Evolutionary conservation across 1,284 basidiomycete species (phyloP).

Genomic region (Kwoniella shivajii): DNA sequence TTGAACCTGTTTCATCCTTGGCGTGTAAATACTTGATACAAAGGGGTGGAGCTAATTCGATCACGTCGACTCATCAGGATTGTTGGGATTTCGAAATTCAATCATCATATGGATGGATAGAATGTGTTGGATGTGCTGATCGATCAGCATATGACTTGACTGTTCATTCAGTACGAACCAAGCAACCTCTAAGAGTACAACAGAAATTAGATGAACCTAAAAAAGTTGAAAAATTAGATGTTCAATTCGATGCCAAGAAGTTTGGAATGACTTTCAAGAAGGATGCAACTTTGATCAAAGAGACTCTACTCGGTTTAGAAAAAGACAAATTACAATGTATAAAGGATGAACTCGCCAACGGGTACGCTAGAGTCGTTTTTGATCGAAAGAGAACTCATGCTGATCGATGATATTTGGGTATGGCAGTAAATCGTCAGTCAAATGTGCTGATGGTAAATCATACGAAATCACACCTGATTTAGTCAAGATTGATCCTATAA

Average conservation of each 20-base stretch:
- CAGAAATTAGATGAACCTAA: conserved; percentile 81
- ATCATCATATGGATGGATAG: conserved; percentile 94
- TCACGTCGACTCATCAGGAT: conserved; percentile 57
- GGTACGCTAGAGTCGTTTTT: conserved; percentile 58
- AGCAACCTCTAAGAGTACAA: conserved; percentile 75
- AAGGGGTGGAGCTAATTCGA: not conserved
- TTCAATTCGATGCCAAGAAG: conserved; percentile 82
- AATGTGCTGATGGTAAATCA: conserved; percentile 65
- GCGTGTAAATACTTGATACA: no score
- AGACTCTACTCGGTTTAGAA: conserved; percentile 67
- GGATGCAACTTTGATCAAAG: conserved; percentile 74
- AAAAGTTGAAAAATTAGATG: conserved; percentile 71
- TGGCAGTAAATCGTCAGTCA: conserved; percentile 46
- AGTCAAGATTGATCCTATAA: conserved; percentile 78
- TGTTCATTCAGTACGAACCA: conserved; percentile 61
- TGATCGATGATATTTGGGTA: conserved; percentile 2
- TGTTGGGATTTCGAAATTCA: conserved; percentile 99
- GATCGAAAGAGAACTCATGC: not conserved
- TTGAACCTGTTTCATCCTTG: not conserved
- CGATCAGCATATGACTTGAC: conserved; percentile 89
- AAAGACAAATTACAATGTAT: conserved; percentile 70
- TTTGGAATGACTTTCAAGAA: conserved; percentile 89
- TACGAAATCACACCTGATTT: conserved; percentile 75
- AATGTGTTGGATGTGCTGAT: conserved; percentile 99
- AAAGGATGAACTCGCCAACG: conserved; percentile 72